Base-by-base conservation (phyloP, 768 basidiomycete species). In the Clathrus columnatus region DNA sequence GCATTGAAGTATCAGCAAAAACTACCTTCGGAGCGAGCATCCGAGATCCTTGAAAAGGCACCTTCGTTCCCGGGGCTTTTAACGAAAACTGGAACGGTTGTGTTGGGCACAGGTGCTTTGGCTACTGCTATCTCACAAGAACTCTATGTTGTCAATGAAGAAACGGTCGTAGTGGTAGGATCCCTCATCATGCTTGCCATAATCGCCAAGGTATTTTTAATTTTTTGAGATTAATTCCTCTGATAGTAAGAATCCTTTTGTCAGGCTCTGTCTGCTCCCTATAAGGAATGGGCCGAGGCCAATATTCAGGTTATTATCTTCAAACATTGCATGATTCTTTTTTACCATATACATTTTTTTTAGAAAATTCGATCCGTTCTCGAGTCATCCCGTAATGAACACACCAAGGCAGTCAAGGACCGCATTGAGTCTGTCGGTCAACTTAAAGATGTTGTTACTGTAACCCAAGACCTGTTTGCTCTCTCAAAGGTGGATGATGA, bases 111-210 rank as follows among this genome's bases (percentile, higher is more conserved):
- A 16, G 92, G 90, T 64, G 75, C 90, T 58, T 74, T 85, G 54
- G 95, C 94, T 16, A 81, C 91, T 5, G 94, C 93, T 66, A 93
- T 98, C 72, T 95, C 92, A 14, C 88, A 92, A 68, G 94, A 99
- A 73, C 83, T 98, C 50, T 97, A 97, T 66, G 95, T 99, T 58
- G 82, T 95, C 65, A 96, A 96, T 69, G 94, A 97, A 71, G 96
- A 98, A 77, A 84, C 89, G 21, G 85, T 97, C 61, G 78, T 98
- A 46, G 82, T 90, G 30, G 76, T 85, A 36, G 93, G 90, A 21
- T 89, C 87, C 62, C 73, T 87, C 60, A 84, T 94, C 58, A 82
- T 96, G 64, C 80, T 91, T 61, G 78, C 82, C 46, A 87, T 85
- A 68, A 77, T 95, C 63, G 91, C 80, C 64, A 86, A 84, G 80